Percentiles rank a stretch among this genome's conserved stretches.
These are phyloP conservation scores for Endotrypanum monterogeii DNA, from an alignment of 208 protist genomes.

Conservation along the genomic window DNA sequence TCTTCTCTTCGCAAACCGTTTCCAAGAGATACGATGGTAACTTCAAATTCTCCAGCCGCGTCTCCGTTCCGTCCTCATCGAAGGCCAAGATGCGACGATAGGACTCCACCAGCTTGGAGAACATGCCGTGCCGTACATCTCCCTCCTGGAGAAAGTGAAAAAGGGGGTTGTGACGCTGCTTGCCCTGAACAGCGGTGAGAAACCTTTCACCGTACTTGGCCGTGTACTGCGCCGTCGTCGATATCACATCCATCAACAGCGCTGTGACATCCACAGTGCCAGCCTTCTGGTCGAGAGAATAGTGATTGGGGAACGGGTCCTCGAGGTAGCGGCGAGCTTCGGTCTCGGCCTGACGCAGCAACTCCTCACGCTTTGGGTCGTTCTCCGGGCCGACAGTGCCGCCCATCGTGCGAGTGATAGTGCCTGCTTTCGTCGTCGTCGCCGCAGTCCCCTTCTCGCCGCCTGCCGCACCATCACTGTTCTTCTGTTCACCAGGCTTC, in stretches of 20 bases:
- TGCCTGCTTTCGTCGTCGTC: conserved; percentile 29
- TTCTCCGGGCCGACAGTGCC: conserved; percentile 48
- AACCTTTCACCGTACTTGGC: conserved; percentile 88
- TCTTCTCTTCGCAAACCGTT: conserved; percentile 73
- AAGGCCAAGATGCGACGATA: conserved; percentile 74
- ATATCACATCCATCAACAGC: conserved; percentile 72
- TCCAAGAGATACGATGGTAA: conserved; percentile 55
- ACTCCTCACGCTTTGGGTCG: conserved; percentile 66
- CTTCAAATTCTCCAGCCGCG: conserved; percentile 60
- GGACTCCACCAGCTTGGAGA: conserved; percentile 75
- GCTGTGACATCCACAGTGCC: conserved; percentile 75
- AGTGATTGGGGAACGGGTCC: conserved; percentile 79
- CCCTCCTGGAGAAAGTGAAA: conserved; percentile 79
- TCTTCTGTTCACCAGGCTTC: conserved; percentile 30
- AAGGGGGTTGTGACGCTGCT: conserved; percentile 64
- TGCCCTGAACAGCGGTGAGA: conserved; percentile 51
- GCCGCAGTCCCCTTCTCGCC: conserved; percentile 17
- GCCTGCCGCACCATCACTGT: conserved; percentile 21
- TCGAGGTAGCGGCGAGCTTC: conserved; percentile 76
- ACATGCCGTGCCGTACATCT: conserved; percentile 75
- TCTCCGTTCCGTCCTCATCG: conserved; percentile 74
- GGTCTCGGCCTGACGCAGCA: conserved; percentile 68
- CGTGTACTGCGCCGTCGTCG: conserved; percentile 80
- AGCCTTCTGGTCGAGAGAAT: conserved; percentile 62
- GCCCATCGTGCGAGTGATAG: conserved; percentile 65